Evolutionary conservation across 1,284 basidiomycete species (phyloP).

Genomic region (Leccinum holopus): DNA sequence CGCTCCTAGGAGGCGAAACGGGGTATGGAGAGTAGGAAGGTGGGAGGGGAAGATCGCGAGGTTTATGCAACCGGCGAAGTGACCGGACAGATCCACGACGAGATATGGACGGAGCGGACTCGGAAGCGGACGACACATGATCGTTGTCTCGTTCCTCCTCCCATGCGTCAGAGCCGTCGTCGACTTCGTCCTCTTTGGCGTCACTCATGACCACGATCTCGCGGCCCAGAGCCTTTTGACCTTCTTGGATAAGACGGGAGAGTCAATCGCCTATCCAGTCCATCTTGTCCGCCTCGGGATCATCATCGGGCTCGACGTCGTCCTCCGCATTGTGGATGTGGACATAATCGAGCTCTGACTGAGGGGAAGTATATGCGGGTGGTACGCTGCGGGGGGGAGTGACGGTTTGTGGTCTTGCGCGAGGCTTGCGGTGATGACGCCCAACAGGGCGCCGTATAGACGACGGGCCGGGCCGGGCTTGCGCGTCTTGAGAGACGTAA

Average conservation of each 20-base stretch:
- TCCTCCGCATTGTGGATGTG: slow-evolving; percentile 14
- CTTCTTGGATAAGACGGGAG: slow-evolving; percentile 66
- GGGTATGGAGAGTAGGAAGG: slow-evolving; percentile 31
- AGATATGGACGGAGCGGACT: slow-evolving; percentile 24
- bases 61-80: slow-evolving; percentile 27
- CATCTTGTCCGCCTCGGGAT: slow-evolving; percentile 50
- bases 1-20: slow-evolving; percentile 27
- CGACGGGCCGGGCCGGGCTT: slow-evolving; percentile 31
- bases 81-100: slow-evolving; percentile 31
- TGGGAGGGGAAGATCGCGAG: slow-evolving; percentile 28
- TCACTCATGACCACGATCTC: slow-evolving; percentile 76
- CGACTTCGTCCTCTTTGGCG: slow-evolving; percentile 65
- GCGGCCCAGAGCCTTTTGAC: slow-evolving; percentile 64
- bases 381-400: slow-evolving; percentile 31
- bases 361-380: slow-evolving; percentile 29
- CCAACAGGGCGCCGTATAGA: slow-evolving; percentile 33
- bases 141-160: slow-evolving; percentile 48
- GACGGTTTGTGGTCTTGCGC: slow-evolving; percentile 25
- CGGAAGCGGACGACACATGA: slow-evolving; percentile 2
- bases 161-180: slow-evolving; percentile 71
- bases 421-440: slow-evolving; percentile 37
- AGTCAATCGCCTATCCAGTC: slow-evolving; percentile 73
- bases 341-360: slow-evolving; percentile 42
- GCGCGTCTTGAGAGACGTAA: slow-evolving; percentile 28
- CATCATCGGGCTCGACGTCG: slow-evolving; percentile 22